These are phyloP conservation scores for Ustilago curta DNA, from an alignment of 1,284 basidiomycete genomes.

Conservation along the genomic window DNA sequence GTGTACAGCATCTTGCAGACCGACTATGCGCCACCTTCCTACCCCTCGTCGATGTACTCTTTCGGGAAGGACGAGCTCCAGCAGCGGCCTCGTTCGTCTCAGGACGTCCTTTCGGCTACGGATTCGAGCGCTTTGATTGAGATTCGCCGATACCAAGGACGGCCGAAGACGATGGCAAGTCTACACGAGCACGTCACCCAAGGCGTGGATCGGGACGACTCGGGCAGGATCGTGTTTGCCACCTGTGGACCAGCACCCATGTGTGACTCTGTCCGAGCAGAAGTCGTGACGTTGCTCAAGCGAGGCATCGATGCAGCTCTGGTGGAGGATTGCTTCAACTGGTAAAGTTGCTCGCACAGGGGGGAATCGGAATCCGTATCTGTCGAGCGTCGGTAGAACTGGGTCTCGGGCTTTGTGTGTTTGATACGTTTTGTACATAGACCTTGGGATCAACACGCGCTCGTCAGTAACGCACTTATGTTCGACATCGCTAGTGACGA, in stretches of 20 bases:
- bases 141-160: conserved; percentile 13
- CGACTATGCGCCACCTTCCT: background rate
- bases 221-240: conserved; percentile 20
- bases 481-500: too few species aligned
- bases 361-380: background rate
- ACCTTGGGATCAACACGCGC: background rate
- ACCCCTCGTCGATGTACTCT: background rate
- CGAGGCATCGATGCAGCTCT: conserved; percentile 7
- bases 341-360: conserved; percentile 8
- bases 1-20: conserved; percentile 4
- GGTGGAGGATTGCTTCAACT: conserved; percentile 25
- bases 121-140: conserved; percentile 4
- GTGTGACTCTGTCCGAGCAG: conserved; percentile 20
- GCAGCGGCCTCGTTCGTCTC: background rate
- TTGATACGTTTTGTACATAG: background rate
- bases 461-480: background rate
- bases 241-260: conserved; percentile 26
- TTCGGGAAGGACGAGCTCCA: background rate
- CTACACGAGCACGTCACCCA: conserved; percentile 18
- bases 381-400: background rate
- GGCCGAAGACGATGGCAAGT: conserved; percentile 22
- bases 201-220: background rate
- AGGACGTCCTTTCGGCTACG: conserved; percentile 12
- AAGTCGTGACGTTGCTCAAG: conserved; percentile 20
- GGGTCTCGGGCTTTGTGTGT: too few species aligned